Base-by-base conservation (phyloP, 495 filamentous ascomycete genomes). In the Aspergillus sparsus region DNA sequence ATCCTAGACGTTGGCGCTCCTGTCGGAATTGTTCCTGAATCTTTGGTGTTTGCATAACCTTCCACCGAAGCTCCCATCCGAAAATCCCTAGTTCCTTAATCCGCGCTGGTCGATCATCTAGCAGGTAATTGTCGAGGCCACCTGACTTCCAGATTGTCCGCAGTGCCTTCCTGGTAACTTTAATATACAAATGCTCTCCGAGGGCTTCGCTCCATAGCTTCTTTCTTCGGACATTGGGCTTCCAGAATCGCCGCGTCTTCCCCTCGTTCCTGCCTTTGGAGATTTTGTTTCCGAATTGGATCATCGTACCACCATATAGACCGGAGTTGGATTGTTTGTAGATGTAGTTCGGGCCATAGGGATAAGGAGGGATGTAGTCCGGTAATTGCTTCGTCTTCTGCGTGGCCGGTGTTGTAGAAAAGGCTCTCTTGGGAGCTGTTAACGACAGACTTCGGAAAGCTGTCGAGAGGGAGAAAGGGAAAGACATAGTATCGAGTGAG, bases 251-350 rank as follows among this genome's bases (percentile, higher is more conserved):
- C 41, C 91, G 86, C 41, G 92, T 91, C 72, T 97, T 97, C 77
- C 85, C 85, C 67, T 90, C 82, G 75, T 90, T 85, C 52, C 80
- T 78, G 49, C 78, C 78, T 63, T 85, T 74, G 31, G 90, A 91
- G 47, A 97, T 91, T 61, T 86, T 89, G 85, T 98, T 97, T 69
- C 94, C 94, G 82, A 91, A 94, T 58, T 87, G 90, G 76, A 94
- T 92, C 54, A 81, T 83, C 49, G 83, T 76, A 44, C 79, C 78
- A 49, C 89, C 93, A 80, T 94, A 97, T 7, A 97, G 86, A 61
- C 93, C 93, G 47, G 83, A 80, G 80, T 96, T 90, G 58, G 87
- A 84, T 74, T 97, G 92, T 73, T 95, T 94, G 84, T 89, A 98
- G 63, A 85, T 79, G 51, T 76, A 80, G 53, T 85, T 80, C n/a